Base-by-base conservation (phyloP, 306 rosid species). In the Dicorynia guianensis region DNA sequence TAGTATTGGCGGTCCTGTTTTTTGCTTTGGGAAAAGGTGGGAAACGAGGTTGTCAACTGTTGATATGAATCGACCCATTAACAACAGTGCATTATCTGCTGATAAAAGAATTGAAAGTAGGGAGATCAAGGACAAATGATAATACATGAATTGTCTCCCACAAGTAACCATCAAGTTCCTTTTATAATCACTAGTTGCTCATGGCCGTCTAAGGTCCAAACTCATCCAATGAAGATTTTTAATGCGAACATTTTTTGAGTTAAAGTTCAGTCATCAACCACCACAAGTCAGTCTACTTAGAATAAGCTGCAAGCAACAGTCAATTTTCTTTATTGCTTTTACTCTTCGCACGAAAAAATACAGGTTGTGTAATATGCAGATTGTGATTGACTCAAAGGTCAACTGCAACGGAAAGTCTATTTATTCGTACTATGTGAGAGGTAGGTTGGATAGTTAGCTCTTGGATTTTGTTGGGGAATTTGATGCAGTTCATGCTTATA, bases 361-460 rank as follows among this genome's bases (percentile, higher is more conserved):
- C 11, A 8, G n/a, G 14, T 19, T 35, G 17, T 65, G 18, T 61
- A 64, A 47, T 71, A 19, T 72, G 58, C 19, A 64, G 71, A 56
- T 80, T 73, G 50, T 35, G 18, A 35, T 50, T 63, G 59, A 77
- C 72, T 49, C 15, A 17, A 52, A 59, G 52, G 54, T 64, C 69
- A 79, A 17, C 13, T 52, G 42, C 36, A 17, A 8, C 18, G 38
- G 8, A 60, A 25, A 53, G 44, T 54, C 33, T 56, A 69, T 52
- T 65, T 55, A 11, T 49, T 8, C 19, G 77, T 52, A 53, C 11
- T 20, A 69, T 62, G 75, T 14, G 89, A 84, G 80, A 70, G 88
- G 84, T 84, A 76, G 92, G 81, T 89, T 71, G 78, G 86, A 86
- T 77, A 0, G 75, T 76, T 81, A 83, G 85, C 81, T 64, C 39